These are phyloP conservation scores for Chalciporus sphaerocephalus DNA, from an alignment of 768 basidiomycete species.

Conservation along the genomic window DNA sequence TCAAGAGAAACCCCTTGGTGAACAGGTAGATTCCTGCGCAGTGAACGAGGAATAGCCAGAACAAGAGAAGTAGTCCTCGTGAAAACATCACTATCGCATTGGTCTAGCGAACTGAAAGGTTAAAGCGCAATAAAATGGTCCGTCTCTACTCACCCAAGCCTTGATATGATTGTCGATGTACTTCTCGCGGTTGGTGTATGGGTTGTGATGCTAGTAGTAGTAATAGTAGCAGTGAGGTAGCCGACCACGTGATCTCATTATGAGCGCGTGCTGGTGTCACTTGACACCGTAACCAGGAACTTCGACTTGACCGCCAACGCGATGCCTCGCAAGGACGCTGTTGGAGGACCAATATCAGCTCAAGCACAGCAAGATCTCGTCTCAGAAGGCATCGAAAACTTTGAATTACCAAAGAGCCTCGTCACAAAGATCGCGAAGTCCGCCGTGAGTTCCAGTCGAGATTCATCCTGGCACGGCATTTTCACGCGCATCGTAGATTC, in stretches of 20 bases:
- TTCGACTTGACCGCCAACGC: not conserved
- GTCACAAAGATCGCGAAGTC: conserved; percentile 85
- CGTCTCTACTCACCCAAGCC: not conserved
- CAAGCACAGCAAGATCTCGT: conserved; percentile 76
- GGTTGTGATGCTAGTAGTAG: not conserved
- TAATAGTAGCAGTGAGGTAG: too few species aligned
- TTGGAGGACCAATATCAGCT: conserved; percentile 54
- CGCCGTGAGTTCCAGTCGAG: conserved; percentile 52
- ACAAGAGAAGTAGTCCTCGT: conserved; percentile 31
- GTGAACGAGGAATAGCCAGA: conserved; percentile 67
- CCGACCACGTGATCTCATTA: not conserved
- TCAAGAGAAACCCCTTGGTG: conserved; percentile 87
- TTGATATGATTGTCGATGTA: not conserved
- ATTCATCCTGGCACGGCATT: not conserved
- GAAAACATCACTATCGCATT: conserved; percentile 19
- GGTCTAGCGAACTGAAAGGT: not conserved
- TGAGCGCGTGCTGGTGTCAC: too few species aligned
- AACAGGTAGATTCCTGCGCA: conserved; percentile 82
- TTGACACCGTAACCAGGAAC: not conserved
- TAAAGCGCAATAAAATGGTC: not conserved
- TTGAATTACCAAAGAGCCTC: conserved; percentile 78
- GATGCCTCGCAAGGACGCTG: conserved; percentile 71
- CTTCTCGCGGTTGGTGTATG: not conserved
- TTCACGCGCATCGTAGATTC: conserved; percentile 50
- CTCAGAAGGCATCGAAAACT: conserved; percentile 84